Base-by-base conservation (phyloP, 2,329 filamentous ascomycete species). In the Falciphora oryzae region DNA sequence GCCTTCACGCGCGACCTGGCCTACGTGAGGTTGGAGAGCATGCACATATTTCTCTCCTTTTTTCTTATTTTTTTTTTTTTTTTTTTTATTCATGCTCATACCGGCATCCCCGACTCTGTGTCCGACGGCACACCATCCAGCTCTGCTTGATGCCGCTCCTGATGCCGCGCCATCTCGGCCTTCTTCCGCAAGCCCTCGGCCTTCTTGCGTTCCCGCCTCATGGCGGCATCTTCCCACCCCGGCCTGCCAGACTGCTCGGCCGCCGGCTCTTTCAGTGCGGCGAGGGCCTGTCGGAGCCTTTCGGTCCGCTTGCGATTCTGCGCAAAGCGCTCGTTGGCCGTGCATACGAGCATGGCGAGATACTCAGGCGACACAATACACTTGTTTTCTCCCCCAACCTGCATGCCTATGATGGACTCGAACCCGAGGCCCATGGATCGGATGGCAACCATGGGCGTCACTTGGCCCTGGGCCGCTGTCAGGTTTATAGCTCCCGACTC, bases 401-500 rank as follows among this genome's bases (percentile, higher is more conserved):
- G 74, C 27, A 83, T 74, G 0, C 92, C 94, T 38, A 98, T 83
- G 31, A 97, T 82, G 1, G 90, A 91, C 76, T 96, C 92, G 67
- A 97, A 86, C 0, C 86, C 85, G 1, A 97, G 81, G 0, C 93
- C 93, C 75, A 91, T 90, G 6, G 91, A 93, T 25, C 94, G 87
- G 38, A 98, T 86, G 3, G 90, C 94, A 3, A 97, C 91, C 75
- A 97, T 90, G 2, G 92, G 92, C 25, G 74, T 83, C 5, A 75
- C 69, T 0, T 75, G 67, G 3, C 77, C 74, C 25, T 76, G 75
- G 16, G 74, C 73, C 1, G 73, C 70, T 1, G 76, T 75, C 60
- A 92, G 73, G 71, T 89, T 91, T 65, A 96, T 83, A 62, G 94
- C 89, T 25, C 94, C 94, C 66, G 90, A 95, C 77, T 98, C 94